Evolutionary conservation across 2,329 filamentous ascomycete species (phyloP), one percentile per base, ranked within the genome.

Genomic region (Neoscytalidium dimidiatum): DNA sequence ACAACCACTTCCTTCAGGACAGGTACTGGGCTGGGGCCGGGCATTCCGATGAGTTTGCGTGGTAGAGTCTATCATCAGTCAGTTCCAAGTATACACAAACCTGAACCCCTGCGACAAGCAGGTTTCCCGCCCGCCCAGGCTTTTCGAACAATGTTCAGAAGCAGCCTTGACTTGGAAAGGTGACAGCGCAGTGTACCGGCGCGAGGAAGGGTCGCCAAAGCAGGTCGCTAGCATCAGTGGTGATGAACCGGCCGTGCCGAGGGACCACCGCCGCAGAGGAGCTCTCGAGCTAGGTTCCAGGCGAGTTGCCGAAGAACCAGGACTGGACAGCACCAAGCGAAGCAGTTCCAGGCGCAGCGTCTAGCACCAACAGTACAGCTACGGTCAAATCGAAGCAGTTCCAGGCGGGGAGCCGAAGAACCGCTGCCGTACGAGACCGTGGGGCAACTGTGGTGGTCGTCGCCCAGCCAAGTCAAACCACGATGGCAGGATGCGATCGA

Each of bases 41-140:
- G 51, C 51, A 13, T 6, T 46, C 4, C 11, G 9, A 2, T 6
- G 28, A 4, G 6, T 14, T 14, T 48, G n/a, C 14, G 13, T 7
- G 41, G 28, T 62, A 2, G 3, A 17, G 28, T 17, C 29, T 33
- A 29, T 23, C 6, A 19, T 23, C 21, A 62, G 13, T 61, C 19
- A 51, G 11, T n/a, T n/a, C n/a, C 52, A 41, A 41, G 21, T 33
- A 28, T 28, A 23, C 3, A 41, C 58, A 46, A 62, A 62, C 58
- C 58, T 23, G 28, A 38, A n/a, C 58, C 58, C 44, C 43, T 28
- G 43, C 43, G 13, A 14, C 28, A 1, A 31, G 58, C 58, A 51
- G 58, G 58, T 23, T 41, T 17, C 58, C 58, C 58, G 23, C 58
- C 58, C 58, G n/a, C 58, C 58, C 58, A 62, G 58, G 58, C 58